Evolutionary conservation across 495 filamentous ascomycete species (phyloP), one percentile per base, ranked within the genome.

Genomic region (Rhypophila decipiens): DNA sequence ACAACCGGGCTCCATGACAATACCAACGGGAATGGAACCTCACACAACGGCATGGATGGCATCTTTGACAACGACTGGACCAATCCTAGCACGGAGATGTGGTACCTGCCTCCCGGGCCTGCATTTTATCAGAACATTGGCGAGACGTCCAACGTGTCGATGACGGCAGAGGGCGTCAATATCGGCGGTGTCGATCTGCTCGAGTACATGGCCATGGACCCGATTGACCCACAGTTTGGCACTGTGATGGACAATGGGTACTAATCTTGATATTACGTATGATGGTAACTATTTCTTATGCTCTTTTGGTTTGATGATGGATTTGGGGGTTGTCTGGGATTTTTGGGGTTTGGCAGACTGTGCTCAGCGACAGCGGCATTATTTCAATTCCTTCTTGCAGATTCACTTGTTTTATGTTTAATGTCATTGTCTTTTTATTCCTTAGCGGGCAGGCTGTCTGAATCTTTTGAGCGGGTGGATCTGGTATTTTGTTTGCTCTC

Each of bases 141-240:
- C 51, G 72, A 72, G 44, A 59, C 61, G 18, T 63, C 53, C 62
- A 29, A 15, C 4, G 75, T 78, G 20, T 74, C 74, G 29, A 78
- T 78, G 72, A 78, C 74, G 24, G 74, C 76, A 5, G 75, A 80
- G 59, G 76, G 76, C 27, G 76, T 80, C 24, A 80, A 75, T 50
- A 70, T 78, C 0, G 74, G 72, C 31, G 76, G 76, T 3, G 56
- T 80, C 8, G 76, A 80, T 44, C 42, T 80, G 53, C 66, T 80
- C 5, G 76, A 80, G 49, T 80, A 71, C 47, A 77, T 80, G 74
- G 72, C 71, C 0, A 71, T 78, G 67, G 76, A 77, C 24, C 67
- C 65, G 17, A 65, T 66, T 24, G 57, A 60, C 7, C 47, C 55
- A 19, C 42, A 42, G 39, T 70, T 66, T 55, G 53, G 44, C 22